Evolutionary conservation across 805 yeast genomes (phyloP), one percentile per base, ranked within the genome.

Genomic region (Wickerhamiella spandovensis): DNA sequence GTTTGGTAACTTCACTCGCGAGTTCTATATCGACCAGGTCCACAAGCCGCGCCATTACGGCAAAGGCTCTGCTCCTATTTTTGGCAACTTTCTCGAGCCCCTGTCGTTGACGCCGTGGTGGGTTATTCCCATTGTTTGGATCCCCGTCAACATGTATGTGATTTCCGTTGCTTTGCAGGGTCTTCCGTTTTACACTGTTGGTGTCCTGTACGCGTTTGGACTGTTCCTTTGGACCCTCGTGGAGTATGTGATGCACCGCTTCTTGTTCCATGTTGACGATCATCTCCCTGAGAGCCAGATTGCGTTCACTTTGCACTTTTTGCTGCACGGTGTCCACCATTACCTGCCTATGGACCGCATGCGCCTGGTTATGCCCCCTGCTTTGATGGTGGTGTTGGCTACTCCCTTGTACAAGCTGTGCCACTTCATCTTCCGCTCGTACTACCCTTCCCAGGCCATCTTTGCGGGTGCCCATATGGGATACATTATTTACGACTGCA

Each of bases 11-110:
- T 92, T 88, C 73, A 63, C 84, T 42, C 90, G 85, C 64, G 94
- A 86, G 43, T 90, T 92, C 62, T 92, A 92, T 66, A 73, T 92
- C 62, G 95, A 88, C 64, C 97, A 92, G 68, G 92, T 92, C 43
- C 98, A 92, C 67, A 80, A 97, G 68, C 98, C 98, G 49, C 81
- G 98, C 64, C 98, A 92, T 67, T 92, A 89, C 64, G 97, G 97
- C 56, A 81, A 88, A 64, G 97, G 96, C 10, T 86, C 96, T 2
- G 98, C 98, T 12, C 96, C 89, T 6, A 65, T 92, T 49, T 92
- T 92, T 67, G 98, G 98, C 46, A 88, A 89, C 67, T 84, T 90
- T 66, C 71, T 92, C 53, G 98, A 92, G 68, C 97, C 97, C 4
- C 63, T 92, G 23, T 79, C 95, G 7, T 72, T 82, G 61, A 92